phyloP scores from a whole-genome alignment of 2,329 filamentous ascomycete genomes.

The Ustilaginoidea virens region DNA sequence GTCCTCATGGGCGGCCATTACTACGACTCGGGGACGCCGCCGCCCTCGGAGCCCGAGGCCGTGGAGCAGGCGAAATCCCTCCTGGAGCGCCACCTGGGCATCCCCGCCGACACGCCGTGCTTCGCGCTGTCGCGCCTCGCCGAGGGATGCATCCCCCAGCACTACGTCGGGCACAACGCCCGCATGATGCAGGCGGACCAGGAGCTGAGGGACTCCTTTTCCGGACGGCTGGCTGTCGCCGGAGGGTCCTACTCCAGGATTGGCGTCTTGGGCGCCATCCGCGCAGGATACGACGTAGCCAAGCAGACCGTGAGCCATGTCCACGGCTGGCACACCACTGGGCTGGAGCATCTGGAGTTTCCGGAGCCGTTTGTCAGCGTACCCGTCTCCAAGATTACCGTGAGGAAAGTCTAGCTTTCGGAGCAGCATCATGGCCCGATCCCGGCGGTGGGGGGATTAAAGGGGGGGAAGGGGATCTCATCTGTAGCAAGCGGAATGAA shows the following conservation, averaged over 20 bases:
- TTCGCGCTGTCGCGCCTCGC: constrained; percentile 44
- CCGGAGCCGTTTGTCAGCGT: constrained; percentile 12
- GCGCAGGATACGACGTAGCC: constrained; percentile 23
- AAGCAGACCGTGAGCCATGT: constrained; percentile 6
- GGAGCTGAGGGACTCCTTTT: constrained; percentile 39
- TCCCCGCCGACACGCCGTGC: constrained; percentile 42
- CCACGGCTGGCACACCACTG: constrained; percentile 12
- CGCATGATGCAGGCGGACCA: constrained; percentile 42
- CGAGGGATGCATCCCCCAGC: constrained; percentile 76
- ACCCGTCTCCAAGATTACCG: constrained; percentile 11
- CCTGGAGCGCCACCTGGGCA: constrained; percentile 58
- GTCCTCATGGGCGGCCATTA: constrained; percentile 92
- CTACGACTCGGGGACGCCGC: constrained; percentile 37
- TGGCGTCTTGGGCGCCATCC: constrained; percentile 35
- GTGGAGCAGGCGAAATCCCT: constrained; percentile 54
- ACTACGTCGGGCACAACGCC: constrained; percentile 59
- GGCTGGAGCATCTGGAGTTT: constrained; percentile 13
- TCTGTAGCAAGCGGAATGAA: no score
- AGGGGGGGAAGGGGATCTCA: no score
- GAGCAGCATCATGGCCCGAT: neutral
- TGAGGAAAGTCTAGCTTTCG: constrained; percentile 6
- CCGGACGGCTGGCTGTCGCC: constrained; percentile 48
- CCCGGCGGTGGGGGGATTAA: neutral
- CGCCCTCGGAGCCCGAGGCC: constrained; percentile 49
- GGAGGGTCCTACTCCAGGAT: constrained; percentile 38